phyloP scores from a whole-genome alignment of 768 basidiomycete species.

The Leucosporidium yakuticum region DNA sequence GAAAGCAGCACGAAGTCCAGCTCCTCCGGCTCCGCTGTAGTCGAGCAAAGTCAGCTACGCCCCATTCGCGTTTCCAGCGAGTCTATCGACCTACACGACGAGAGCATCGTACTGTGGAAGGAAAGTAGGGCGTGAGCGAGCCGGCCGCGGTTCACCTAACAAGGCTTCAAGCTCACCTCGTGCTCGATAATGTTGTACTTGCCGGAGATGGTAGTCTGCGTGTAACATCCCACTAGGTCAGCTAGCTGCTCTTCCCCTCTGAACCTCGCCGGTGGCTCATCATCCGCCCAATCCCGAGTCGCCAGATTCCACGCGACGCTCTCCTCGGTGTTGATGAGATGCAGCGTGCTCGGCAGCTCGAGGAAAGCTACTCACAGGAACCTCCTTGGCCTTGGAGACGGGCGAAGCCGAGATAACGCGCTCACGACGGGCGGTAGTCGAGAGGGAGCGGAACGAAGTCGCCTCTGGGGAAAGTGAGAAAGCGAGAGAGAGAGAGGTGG shows the following conservation, averaged over 20 bases:
- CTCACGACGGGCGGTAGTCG: slow-evolving; percentile 15
- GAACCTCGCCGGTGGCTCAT: neutral
- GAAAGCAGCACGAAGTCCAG: slow-evolving; percentile 95
- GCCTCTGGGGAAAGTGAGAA: too few relatives aligned
- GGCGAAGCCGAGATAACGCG: slow-evolving; percentile 28
- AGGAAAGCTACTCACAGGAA: slow-evolving; percentile 12
- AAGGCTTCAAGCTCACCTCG: slow-evolving; percentile 48
- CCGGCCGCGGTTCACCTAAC: neutral
- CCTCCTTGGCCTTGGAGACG: slow-evolving; percentile 31
- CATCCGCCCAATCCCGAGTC: neutral
- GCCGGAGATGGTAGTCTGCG: slow-evolving; percentile 45
- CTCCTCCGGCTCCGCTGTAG: slow-evolving; percentile 87
- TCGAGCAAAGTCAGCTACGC: neutral
- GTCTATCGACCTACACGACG: slow-evolving; percentile 68
- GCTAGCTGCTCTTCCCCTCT: neutral
- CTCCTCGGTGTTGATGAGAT: neutral
- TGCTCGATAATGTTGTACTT: slow-evolving; percentile 98
- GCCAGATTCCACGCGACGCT: neutral
- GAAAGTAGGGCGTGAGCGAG: neutral
- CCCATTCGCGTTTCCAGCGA: neutral
- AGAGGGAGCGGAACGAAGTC: slow-evolving; percentile 17
- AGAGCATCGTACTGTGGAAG: slow-evolving; percentile 72
- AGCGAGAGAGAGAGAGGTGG: too few relatives aligned
- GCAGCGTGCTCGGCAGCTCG: neutral
- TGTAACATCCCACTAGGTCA: neutral